Conservation (phyloP, 2,329 filamentous ascomycete genomes). For the Colletotrichum cuscutae region DNA sequence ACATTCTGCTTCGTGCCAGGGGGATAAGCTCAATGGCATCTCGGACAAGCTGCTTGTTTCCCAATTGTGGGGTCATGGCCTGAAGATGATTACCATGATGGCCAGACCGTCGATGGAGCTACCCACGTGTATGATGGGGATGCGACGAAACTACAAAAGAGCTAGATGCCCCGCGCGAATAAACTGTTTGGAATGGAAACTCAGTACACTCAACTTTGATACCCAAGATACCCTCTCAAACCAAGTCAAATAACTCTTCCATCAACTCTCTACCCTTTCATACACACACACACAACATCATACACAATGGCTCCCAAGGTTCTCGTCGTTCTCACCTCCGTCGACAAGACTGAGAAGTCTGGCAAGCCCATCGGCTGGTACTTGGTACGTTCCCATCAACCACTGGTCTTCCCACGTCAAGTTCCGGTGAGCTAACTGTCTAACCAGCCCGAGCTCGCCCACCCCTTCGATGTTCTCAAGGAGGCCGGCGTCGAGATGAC, state of each 20-base stretch:
- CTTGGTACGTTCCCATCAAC: constrained; percentile 56
- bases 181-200: not conserved
- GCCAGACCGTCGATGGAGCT: constrained; percentile 10
- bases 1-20: not conserved
- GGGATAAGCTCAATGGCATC: not conserved
- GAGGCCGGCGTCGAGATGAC: constrained; percentile 62
- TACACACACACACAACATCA: not conserved
- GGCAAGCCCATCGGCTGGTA: constrained; percentile 76
- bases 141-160: constrained; percentile 24
- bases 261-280: not conserved
- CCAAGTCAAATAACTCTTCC: not conserved
- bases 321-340: constrained; percentile 77
- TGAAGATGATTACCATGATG: not conserved
- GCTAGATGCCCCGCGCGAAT: not conserved
- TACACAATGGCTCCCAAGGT: constrained; percentile 58
- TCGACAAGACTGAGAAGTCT: constrained; percentile 59
- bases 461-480: constrained; percentile 69
- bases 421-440: not conserved
- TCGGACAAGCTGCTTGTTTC: not conserved
- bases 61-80: constrained; percentile 18
- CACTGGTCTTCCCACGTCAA: too few relatives aligned
- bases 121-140: not conserved
- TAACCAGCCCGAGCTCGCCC: constrained; percentile 68
- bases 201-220: not conserved
- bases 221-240: constrained; percentile 9